phyloP scores from a whole-genome alignment of 2,329 filamentous ascomycete species.

The Plenodomus lindquistii region DNA sequence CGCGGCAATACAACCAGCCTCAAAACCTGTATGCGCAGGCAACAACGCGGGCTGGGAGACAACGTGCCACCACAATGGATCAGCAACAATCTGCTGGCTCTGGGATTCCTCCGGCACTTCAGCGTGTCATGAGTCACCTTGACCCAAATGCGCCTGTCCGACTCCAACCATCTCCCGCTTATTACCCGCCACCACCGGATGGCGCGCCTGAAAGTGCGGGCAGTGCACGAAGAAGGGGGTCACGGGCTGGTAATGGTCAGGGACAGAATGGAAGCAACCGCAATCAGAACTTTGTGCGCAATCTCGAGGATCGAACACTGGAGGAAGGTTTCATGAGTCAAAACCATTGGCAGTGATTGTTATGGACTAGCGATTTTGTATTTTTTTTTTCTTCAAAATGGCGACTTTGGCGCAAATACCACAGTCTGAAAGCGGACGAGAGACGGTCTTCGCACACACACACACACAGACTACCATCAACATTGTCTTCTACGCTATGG shows the following conservation, averaged over 20 bases:
- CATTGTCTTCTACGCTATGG: conserved; percentile 11
- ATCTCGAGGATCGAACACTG: conserved; percentile 88
- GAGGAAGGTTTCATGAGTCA: conserved; percentile 86
- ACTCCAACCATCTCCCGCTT: conserved; percentile 91
- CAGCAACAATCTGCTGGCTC: conserved; percentile 88
- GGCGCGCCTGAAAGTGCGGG: conserved; percentile 69
- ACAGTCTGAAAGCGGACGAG: not conserved
- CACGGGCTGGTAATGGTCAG: conserved; percentile 60
- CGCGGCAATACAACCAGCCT: conserved; percentile 58
- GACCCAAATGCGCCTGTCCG: conserved; percentile 94
- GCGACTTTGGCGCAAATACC: not conserved
- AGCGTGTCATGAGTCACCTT: conserved; percentile 92
- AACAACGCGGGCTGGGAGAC: conserved; percentile 75
- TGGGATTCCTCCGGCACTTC: conserved; percentile 88
- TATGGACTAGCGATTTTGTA: not conserved
- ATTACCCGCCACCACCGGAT: conserved; percentile 91
- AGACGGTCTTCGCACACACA: not conserved
- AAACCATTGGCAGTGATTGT: conserved; percentile 67
- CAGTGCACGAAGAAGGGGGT: conserved; percentile 74
- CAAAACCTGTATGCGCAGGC: conserved; percentile 76
- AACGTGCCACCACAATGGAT: conserved; percentile 95
- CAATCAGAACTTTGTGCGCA: conserved; percentile 90
- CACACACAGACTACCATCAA: not conserved
- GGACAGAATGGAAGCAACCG: conserved; percentile 38
- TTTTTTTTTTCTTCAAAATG: not conserved